Base-by-base conservation (phyloP, 441 rosid genomes). In the Macaranga tanarius region DNA sequence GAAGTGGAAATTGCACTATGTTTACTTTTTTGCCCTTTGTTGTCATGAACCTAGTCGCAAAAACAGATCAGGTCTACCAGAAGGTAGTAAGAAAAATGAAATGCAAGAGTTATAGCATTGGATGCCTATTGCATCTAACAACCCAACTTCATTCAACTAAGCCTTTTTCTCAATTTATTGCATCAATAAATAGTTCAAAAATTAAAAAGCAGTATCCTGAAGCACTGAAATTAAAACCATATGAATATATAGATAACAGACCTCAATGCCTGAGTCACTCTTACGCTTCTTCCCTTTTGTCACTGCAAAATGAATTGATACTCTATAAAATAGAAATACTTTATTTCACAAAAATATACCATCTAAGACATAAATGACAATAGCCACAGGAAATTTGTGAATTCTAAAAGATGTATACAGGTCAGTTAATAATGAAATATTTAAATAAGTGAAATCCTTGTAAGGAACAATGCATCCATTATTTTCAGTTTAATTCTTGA, bases 231-330 rank as follows among this genome's bases (percentile, higher is more conserved):
- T 16, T 52, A 73, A 67, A 60, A 25, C 22, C 6, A 34, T 34
- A 34, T 34, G 6, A 4, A 34, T 34, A 56, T 70, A 60, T 25
- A 70, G 56, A 76, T 82, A 76, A 75, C 88, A 69, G 45, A 95
- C 99, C 98, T 95, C 97, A 78, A 80, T 73, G 57, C 87, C 86
- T 22, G 93, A 83, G 57, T 93, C 97, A 73, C 73, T 79, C 87
- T 91, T 95, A 76, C 98, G 91, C 86, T 90, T 95, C 88, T 88
- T 91, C 73, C 93, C 96, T 81, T 85, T 91, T 13, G 86, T 68
- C 70, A 72, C 97, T 93, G 92, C 85, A 86, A 82, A 62, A 80
- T 70, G 77, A 56, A 52, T 48, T 47, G 54, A 69, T 59, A 62
- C 44, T 68, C 59, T 58, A 64, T 66, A 40, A 65, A 69, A 62